Evolutionary conservation across 1,139 yeast species (phyloP), one percentile per base, ranked within the genome.

Genomic region (Pichia sp.): DNA sequence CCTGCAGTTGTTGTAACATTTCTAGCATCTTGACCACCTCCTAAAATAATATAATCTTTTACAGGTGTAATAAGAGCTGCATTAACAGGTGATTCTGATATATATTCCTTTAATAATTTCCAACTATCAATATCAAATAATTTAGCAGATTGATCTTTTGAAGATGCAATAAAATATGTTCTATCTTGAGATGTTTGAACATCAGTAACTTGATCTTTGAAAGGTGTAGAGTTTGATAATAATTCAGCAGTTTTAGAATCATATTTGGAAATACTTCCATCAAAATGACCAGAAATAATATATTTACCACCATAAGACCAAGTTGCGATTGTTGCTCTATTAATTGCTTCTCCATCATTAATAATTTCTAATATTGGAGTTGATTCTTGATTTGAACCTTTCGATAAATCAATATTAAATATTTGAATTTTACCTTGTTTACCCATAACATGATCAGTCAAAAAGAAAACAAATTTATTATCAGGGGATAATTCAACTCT

Each of bases 1-100:
- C 94, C 84, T 39, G 94, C 79, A 35, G 97, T 89, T 28, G 97
- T 92, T 39, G 99, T 92, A 64, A 92, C 99, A 66, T 90, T 95
- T 68, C 90, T 80, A 35, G 98, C 98, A 64, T 90, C 97, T 73
- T 92, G 98, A 79, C 99, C 99, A 69, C 99, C 99, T 46, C 98
- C 98, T 54, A 94, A 75, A 46, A 92, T 83, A 52, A 92, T 87
- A 63, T 83, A 90, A 63, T 92, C 94, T 69, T 94, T 92, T 47
- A 80, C 72, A 27, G 97, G 92, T 9, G 98, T 90, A 56, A 92
- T 83, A 53, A 96, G 84, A 27, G 97, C 98, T 31, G 96, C 80
- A 71, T 94, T 94, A 76, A 94, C 77, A 48, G 98, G 97, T 42
- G 96, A 90, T 64, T 89, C 97, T 8, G 96, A 84, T 58, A 75